Conservation (phyloP, 768 basidiomycete species). For the Psilocybe sp. region DNA sequence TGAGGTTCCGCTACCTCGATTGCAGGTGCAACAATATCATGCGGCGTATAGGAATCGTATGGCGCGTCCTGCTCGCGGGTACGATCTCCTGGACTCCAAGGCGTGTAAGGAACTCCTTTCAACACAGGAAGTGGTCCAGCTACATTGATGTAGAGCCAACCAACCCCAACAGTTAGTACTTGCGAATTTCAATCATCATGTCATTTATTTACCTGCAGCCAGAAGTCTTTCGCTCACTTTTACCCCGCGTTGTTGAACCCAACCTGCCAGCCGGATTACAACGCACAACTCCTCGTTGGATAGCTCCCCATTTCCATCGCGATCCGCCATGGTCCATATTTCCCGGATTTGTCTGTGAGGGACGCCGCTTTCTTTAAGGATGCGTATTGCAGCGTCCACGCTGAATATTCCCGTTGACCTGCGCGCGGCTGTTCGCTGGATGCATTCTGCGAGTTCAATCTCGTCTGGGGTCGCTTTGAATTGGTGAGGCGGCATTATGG, state of each 20-base stretch:
- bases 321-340: slow-evolving; percentile 11
- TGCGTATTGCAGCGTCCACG: slow-evolving; percentile 8
- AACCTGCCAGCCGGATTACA: slow-evolving; percentile 9
- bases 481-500: too few relatives aligned
- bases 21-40: too few relatives aligned
- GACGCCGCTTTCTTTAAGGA: slow-evolving; percentile 7
- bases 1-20: too few relatives aligned
- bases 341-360: slow-evolving; percentile 8
- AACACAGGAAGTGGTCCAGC: slow-evolving; percentile 4
- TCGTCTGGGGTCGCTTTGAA: too few relatives aligned
- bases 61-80: too few relatives aligned
- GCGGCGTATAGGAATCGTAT: too few relatives aligned
- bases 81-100: too few relatives aligned
- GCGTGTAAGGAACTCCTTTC: background rate
- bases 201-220: background rate
- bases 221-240: slow-evolving; percentile 3
- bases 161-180: background rate
- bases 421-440: too few relatives aligned
- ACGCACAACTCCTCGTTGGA: slow-evolving; percentile 6
- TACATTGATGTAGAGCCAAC: background rate
- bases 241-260: slow-evolving; percentile 8
- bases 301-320: slow-evolving; percentile 4
- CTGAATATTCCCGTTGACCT: background rate
- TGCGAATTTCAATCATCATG: too few relatives aligned
- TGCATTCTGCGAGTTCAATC: too few relatives aligned